A percentile compares a stretch with the other conserved stretches of the same genome.
Conservation (phyloP, 805 yeast genomes). For the Tetrapisispora nanseiensis region DNA sequence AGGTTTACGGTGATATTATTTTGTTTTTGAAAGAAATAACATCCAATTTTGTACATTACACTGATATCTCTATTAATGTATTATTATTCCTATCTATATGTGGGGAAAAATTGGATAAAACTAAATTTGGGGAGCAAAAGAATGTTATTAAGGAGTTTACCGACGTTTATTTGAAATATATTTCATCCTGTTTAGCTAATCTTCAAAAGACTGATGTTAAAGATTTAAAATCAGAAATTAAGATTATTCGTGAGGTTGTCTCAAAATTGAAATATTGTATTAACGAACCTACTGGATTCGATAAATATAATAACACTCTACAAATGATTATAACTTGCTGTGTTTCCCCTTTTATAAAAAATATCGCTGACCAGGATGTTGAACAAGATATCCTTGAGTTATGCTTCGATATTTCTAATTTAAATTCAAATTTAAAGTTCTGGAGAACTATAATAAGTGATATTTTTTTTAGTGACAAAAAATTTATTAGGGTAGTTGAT, state of each 20-base stretch:
- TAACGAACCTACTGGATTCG: constrained; percentile 32
- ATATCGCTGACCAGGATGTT: constrained; percentile 34
- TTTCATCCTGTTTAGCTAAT: constrained; percentile 25
- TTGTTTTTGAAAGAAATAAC: constrained; percentile 51
- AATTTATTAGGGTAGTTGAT: constrained; percentile 12
- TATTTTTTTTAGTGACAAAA: constrained; percentile 43
- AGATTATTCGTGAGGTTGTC: constrained; percentile 13
- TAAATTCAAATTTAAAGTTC: constrained; percentile 33
- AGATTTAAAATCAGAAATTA: constrained; percentile 6
- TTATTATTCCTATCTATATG: constrained; percentile 44
- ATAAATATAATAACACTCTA: constrained; percentile 43
- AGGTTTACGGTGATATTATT: constrained; percentile 55
- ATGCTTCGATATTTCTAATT: constrained; percentile 26
- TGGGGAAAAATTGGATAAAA: constrained; percentile 45
- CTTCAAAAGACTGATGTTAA: constrained; percentile 13
- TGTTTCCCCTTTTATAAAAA: constrained; percentile 43
- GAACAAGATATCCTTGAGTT: constrained; percentile 38
- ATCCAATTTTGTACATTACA: constrained; percentile 39
- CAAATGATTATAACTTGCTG: constrained; percentile 45
- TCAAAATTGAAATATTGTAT: constrained; percentile 13
- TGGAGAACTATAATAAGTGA: constrained; percentile 66
- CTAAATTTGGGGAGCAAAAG: constrained; percentile 54
- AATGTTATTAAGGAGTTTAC: constrained; percentile 46
- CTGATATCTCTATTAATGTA: constrained; percentile 40
- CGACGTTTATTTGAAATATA: constrained; percentile 35